Base-by-base conservation (phyloP, 108 stramenopile species). In the Skeletonema tropicum region DNA sequence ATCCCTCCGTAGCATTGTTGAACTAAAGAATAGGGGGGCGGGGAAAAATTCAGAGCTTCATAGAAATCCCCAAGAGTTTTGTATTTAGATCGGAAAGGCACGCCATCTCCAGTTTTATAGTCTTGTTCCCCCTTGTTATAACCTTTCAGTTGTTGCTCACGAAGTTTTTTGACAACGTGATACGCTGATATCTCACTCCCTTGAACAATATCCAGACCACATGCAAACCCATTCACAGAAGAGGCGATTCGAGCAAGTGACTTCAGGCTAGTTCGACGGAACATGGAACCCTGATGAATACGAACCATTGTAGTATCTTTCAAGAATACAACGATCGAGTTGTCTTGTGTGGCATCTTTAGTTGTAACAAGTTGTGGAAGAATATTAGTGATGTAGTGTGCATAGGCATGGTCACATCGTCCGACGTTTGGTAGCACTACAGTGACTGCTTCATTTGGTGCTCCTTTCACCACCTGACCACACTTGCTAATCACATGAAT, bases 321-420 rank as follows among this genome's bases (percentile, higher is more conserved):
- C 13, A 66, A 42, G 64, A 85, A 85, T 0, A 85, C 45, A 52
- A 72, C 59, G n/a, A 80, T n/a, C 10, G 73, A 41, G 31, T 79
- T 65, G 10, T 75, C 68, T 21, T 75, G 41, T 46, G 29, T 57
- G 7, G 14, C 41, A 8, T 6, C 8, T 35, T 6, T 35, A 52
- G 17, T 7, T 19, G 9, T 19, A 13, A 59, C 33, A 13, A 60
- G 19, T 26, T 63, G 21, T 11, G 75, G 70, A 63, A 76, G 70
- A 14, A 81, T 55, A 57, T 46, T 30, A 6, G 76, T 49, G 30
- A 71, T 64, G 48, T 65, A 83, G 57, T 77, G 66, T 19, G 81
- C 80, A 66, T 74, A 85, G 9, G 84, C 48, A 52, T 85, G 84
- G 30, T 85, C 84, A 21, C 69, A 71, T 36, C 84, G 71, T 2